A percentile compares a stretch with the other conserved stretches of the same genome.
Evolutionary conservation across 257 asterid genomes (phyloP).

Genomic region (Gynochthodes officinalis): DNA sequence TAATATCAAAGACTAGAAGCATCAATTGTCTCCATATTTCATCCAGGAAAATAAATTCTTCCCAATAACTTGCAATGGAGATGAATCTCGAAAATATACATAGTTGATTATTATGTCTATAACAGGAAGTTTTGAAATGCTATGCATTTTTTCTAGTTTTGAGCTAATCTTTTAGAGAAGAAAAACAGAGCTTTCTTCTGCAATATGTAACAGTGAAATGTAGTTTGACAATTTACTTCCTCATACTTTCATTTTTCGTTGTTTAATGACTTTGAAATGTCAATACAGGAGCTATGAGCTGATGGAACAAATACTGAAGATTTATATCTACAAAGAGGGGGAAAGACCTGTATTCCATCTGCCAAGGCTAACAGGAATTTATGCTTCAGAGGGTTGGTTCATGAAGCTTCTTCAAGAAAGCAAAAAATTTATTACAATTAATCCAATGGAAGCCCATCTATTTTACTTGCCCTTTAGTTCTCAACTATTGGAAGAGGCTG

Average conservation of each 20-base stretch:
- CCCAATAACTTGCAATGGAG: too few species aligned
- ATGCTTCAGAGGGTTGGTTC: constrained; percentile 90
- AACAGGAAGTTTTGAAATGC: too few species aligned
- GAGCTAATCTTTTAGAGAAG: too few species aligned
- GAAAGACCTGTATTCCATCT: constrained; percentile 66
- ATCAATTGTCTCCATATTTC: too few species aligned
- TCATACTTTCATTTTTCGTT: neutral
- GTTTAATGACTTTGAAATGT: neutral
- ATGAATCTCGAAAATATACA: too few species aligned
- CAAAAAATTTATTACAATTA: constrained; percentile 46
- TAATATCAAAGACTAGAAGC: too few species aligned
- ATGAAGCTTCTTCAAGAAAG: constrained; percentile 61
- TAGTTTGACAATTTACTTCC: neutral
- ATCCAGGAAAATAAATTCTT: too few species aligned
- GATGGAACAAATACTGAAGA: constrained; percentile 64
- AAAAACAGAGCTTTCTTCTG: neutral
- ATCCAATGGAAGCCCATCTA: constrained; percentile 55
- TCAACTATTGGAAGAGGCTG: constrained; percentile 39
- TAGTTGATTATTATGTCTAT: too few species aligned
- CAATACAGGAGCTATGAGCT: constrained; percentile 65
- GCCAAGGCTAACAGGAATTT: constrained; percentile 59
- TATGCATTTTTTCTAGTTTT: too few species aligned
- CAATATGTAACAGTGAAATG: too few species aligned
- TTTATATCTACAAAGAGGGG: constrained; percentile 64
- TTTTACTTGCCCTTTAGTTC: constrained; percentile 77